phyloP scores from a whole-genome alignment of 2,329 filamentous ascomycete genomes.

The Claviceps maximensis region DNA sequence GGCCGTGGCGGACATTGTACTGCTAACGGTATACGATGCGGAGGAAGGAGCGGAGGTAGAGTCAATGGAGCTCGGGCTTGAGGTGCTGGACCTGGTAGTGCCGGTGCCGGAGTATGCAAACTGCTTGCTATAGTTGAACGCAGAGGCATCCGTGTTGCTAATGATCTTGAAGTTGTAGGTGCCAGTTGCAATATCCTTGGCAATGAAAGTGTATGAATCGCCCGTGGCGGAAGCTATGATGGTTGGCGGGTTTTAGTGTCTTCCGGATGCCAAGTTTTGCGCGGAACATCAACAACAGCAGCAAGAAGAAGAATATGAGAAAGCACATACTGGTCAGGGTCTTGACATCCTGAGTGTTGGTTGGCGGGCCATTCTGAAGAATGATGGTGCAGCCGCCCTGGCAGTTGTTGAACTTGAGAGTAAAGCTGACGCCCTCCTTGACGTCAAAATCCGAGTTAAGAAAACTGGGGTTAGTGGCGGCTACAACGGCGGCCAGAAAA shows the following conservation, averaged over 20 bases:
- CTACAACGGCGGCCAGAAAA: constrained; percentile 16
- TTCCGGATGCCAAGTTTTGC: neutral
- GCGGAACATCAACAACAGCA: neutral
- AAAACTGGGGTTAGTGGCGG: constrained; percentile 18
- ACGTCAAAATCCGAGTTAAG: constrained; percentile 19
- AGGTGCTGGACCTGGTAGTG: constrained; percentile 3
- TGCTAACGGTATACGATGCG: neutral
- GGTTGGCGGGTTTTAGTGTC: neutral
- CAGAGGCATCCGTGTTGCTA: constrained; percentile 12
- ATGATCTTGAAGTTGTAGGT: constrained; percentile 23
- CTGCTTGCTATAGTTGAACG: constrained; percentile 20
- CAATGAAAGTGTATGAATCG: constrained; percentile 17
- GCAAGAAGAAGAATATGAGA: neutral
- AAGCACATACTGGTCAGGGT: constrained; percentile 18
- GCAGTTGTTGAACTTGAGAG: constrained; percentile 20
- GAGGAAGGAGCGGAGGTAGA: constrained; percentile 5
- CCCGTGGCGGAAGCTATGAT: constrained; percentile 11
- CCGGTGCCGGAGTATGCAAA: constrained; percentile 18
- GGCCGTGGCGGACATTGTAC: constrained; percentile 4
- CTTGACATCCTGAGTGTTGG: constrained; percentile 18
- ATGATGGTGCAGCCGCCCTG: constrained; percentile 21
- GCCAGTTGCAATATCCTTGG: constrained; percentile 15
- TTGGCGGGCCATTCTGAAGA: constrained; percentile 18
- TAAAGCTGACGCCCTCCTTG: constrained; percentile 18
- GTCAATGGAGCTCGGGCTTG: neutral